Base-by-base conservation (phyloP, 169 alveolate genomes). In the Eimeria maxima region DNA sequence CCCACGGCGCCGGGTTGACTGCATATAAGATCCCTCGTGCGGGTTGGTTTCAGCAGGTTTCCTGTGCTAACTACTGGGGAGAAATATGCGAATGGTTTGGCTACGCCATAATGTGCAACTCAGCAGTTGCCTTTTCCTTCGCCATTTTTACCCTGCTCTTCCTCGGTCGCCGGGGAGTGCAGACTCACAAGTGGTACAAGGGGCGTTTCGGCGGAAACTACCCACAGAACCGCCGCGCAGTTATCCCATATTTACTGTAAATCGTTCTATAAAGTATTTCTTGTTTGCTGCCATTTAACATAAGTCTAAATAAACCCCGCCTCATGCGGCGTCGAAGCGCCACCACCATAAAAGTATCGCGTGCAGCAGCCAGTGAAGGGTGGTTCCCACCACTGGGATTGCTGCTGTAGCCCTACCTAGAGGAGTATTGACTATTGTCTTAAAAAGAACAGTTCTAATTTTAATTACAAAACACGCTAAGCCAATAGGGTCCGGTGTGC, bases 71-170 rank as follows among this genome's bases (percentile, higher is more conserved):
- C 86, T 69, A 89, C 88, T 90, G 47, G 55, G 90, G 74, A 2
- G 95, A 90, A 76, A 90, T 90, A 20, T 90, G 89, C 57, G 90
- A 90, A 57, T 90, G 95, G 80, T 83, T 55, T 7, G 67, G 95
- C 27, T 90, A 53, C 47, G 78, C 95, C 65, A 50, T 90, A 8
- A 80, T 80, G 76, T 74, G 90, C 81, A 74, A 74, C 80, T 71
- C 87, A 3, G 55, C n/a, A 0, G 69, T 42, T 50, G 78, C 90
- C 14, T 47, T 90, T 4, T 71, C 90, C 60, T 90, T 55, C 29
- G 90, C 90, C 2, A 0, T 74, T 14, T 74, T 74, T 65, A 90
- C 90, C 22, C 55, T 57, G 22, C 42, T 73, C 47, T 74, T 90
- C 65, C 90, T 90, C 18, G 86, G 90, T 29, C 45, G 89, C 63